Evolutionary conservation across 2,329 filamentous ascomycete species (phyloP), one percentile per base, ranked within the genome.

Genomic region (Aspergillus ruber): DNA sequence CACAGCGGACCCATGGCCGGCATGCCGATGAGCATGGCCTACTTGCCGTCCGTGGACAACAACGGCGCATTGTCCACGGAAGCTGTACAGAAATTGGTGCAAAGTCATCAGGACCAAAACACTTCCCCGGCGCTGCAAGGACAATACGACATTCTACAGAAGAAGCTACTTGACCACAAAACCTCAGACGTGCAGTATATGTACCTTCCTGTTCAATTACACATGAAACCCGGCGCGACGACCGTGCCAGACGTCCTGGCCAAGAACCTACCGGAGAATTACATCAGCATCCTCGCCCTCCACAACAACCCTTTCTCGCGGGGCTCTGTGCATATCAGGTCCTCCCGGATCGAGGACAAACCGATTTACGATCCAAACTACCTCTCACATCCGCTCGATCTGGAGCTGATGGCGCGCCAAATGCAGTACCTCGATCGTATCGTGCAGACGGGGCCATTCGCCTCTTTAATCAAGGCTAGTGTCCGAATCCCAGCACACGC

Each of bases 291-390:
- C 29, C 44, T 59, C 42, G 38, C 50, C 18, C n/a, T 59, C 17
- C 48, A 50, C 23, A 57, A 55, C 43, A 64, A 69, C 40, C 69
- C 69, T 1, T 62, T 67, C 43, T 66, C 62, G 0, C 60, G 62
- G 0, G 66, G 64, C 1, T 55, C 54, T 6, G 55, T 62, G 1
- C 63, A 66, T 40, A 62, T 68, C 29, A 25, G 29, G 1, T 71
- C 68, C 0, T 44, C 53, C 9, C 60, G 65, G 4, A 60, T 59
- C 0, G 53, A 58, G 1, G 63, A 66, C 12, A 55, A 59, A 1
- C 74, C 75, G 0, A 54, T 67, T 18, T 68, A 74, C 48, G 65
- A 77, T 52, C 73, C 75, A 0, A 69, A 69, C 47, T 77, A 65
- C 55, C 63, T 78, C 4, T 64, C 62, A 0, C 62, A 71, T 33